Percentiles rank a stretch among this genome's conserved stretches.
Evolutionary conservation across 805 yeast species (phyloP).

Genomic region (Dipodascus albidus): DNA sequence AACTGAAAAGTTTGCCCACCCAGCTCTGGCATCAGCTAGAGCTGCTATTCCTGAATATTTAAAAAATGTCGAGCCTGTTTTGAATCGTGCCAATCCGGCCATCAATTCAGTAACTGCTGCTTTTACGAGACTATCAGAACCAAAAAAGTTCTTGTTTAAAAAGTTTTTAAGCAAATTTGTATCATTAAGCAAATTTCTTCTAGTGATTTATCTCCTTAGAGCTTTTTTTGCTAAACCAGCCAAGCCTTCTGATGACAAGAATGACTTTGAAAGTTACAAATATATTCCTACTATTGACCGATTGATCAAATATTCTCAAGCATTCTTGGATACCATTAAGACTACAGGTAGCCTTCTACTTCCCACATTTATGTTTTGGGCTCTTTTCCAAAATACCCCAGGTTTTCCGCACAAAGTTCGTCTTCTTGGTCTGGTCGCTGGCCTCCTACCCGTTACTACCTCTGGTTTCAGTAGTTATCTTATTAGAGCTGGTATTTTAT

Average conservation of each 20-base stretch:
- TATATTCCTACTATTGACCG: background rate
- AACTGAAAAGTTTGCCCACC: slow-evolving; percentile 25
- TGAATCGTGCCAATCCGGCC: slow-evolving; percentile 23
- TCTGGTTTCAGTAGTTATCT: slow-evolving; percentile 26
- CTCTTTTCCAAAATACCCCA: slow-evolving; percentile 28
- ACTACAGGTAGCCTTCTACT: slow-evolving; percentile 24
- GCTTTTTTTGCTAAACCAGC: background rate
- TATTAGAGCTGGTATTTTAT: slow-evolving; percentile 26
- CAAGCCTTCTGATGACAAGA: background rate
- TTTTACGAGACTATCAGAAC: slow-evolving; percentile 22
- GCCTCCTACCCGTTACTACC: slow-evolving; percentile 29
- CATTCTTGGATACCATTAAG: background rate
- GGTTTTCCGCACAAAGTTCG: slow-evolving; percentile 24
- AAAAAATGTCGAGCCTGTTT: slow-evolving; percentile 16
- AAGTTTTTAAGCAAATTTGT: slow-evolving; percentile 17
- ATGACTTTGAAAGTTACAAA: background rate
- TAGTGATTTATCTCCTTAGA: slow-evolving; percentile 18
- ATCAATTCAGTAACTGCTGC: slow-evolving; percentile 23
- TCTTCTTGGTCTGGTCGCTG: slow-evolving; percentile 30
- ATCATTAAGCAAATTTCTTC: slow-evolving; percentile 18
- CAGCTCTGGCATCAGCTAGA: slow-evolving; percentile 15
- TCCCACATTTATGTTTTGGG: slow-evolving; percentile 28
- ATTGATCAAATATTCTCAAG: background rate
- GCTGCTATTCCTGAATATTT: background rate
- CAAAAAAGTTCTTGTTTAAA: slow-evolving; percentile 16